Percentiles rank a stretch among this genome's conserved stretches.
phyloP scores from a whole-genome alignment of 331 rosid genomes.

The Quercus lobata region DNA sequence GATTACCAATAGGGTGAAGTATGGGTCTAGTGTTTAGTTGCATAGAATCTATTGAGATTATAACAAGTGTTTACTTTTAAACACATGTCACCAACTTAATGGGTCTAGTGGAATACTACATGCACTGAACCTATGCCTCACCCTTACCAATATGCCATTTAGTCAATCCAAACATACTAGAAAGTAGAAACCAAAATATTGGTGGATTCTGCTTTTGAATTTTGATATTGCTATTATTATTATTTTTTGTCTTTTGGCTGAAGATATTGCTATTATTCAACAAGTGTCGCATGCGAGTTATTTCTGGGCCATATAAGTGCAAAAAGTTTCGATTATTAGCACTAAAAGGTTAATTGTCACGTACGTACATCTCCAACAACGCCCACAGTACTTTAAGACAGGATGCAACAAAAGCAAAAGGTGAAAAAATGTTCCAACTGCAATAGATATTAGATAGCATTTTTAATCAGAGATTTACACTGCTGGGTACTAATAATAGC shows the following conservation, averaged over 20 bases:
- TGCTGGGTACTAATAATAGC: background rate
- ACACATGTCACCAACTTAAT: too few relatives aligned
- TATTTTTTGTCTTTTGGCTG: too few relatives aligned
- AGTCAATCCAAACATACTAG: too few relatives aligned
- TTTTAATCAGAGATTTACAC: background rate
- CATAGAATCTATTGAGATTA: rapidly evolving
- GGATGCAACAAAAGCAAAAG: background rate
- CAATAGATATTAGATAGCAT: background rate
- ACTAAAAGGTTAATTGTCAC: background rate
- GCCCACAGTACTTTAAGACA: background rate
- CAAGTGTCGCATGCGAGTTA: background rate
- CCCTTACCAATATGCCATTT: too few relatives aligned
- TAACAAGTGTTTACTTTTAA: rapidly evolving
- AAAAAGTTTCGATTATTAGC: background rate
- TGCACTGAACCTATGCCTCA: rapidly evolving
- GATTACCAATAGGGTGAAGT: background rate
- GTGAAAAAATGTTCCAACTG: background rate
- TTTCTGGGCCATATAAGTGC: background rate
- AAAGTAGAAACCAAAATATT: too few relatives aligned
- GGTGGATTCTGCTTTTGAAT: too few relatives aligned
- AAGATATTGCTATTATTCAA: too few relatives aligned
- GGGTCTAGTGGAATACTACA: rapidly evolving
- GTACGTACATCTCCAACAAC: background rate
- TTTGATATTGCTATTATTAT: too few relatives aligned
- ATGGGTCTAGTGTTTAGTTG: rapidly evolving